Percentiles rank a stretch among this genome's conserved stretches.
Evolutionary conservation across 345 rosid genomes (phyloP).

Genomic region (Linum lewisii): DNA sequence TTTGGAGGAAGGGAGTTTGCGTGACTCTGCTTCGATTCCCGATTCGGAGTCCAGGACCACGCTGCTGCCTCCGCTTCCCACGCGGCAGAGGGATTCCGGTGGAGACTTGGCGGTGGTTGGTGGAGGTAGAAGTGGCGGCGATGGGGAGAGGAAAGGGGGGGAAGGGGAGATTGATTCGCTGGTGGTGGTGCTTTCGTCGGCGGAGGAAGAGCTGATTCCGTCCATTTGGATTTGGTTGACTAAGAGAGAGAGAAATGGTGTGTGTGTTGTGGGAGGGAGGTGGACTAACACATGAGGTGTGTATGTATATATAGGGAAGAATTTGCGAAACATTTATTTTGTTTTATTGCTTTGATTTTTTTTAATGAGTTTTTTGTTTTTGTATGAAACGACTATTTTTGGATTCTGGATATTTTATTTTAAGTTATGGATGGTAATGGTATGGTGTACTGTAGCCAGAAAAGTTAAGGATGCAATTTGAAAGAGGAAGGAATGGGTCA

Average conservation of each 20-base stretch:
- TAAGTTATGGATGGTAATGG: neutral
- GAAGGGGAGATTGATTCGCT: neutral
- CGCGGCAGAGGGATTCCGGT: neutral
- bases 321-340: neutral
- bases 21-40: neutral
- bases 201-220: neutral
- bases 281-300: too few relatives aligned
- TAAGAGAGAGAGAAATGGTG: neutral
- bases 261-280: neutral
- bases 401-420: neutral
- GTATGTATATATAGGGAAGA: neutral
- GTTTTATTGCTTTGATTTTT: neutral
- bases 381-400: neutral
- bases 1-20: conserved; percentile 6
- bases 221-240: neutral
- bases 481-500: neutral
- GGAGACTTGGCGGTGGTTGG: neutral
- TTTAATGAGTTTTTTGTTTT: too few relatives aligned
- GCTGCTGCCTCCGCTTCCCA: conserved; percentile 2
- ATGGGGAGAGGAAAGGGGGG: neutral
- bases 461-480: neutral
- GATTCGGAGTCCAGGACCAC: neutral
- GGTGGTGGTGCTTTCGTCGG: neutral
- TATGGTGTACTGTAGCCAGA: neutral
- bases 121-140: too few relatives aligned